phyloP scores from a whole-genome alignment of 2,329 filamentous ascomycete species.

The Penicillium sp. region DNA sequence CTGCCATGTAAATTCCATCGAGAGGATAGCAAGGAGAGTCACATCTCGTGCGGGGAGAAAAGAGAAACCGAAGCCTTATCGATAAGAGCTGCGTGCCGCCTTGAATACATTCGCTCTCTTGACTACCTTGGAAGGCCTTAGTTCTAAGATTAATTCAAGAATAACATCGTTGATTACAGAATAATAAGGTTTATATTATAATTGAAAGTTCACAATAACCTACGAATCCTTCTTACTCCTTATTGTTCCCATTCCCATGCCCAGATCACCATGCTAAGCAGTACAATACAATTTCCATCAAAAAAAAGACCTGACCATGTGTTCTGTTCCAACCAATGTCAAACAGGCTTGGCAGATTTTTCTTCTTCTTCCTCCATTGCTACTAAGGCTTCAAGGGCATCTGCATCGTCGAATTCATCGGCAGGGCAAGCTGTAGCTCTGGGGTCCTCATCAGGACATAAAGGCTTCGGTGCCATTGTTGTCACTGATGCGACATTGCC shows the following conservation, averaged over 20 bases:
- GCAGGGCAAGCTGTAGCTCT: conserved; percentile 21
- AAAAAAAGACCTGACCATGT: neutral
- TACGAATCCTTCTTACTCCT: neutral
- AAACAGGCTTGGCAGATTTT: neutral
- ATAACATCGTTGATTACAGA: neutral
- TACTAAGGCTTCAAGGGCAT: conserved; percentile 43
- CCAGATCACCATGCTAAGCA: neutral
- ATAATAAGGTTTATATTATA: neutral
- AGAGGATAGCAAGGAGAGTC: neutral
- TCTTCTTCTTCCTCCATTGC: conserved; percentile 19
- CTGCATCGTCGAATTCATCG: conserved; percentile 45
- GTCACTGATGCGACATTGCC: conserved; percentile 1
- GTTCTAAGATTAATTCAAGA: neutral
- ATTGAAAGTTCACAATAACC: too few relatives aligned
- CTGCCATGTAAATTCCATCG: conserved; percentile 38
- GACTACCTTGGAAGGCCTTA: too few relatives aligned
- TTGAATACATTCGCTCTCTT: neutral
- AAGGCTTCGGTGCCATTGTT: neutral
- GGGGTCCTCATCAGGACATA: conserved; percentile 6
- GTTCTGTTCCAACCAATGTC: neutral
- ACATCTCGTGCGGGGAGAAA: neutral
- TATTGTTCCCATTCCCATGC: neutral
- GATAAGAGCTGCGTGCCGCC: conserved; percentile 5
- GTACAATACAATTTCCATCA: neutral
- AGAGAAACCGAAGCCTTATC: conserved; percentile 8